Base-by-base conservation (phyloP, 108 stramenopile genomes). In the Aurantiochytrium sp. region DNA sequence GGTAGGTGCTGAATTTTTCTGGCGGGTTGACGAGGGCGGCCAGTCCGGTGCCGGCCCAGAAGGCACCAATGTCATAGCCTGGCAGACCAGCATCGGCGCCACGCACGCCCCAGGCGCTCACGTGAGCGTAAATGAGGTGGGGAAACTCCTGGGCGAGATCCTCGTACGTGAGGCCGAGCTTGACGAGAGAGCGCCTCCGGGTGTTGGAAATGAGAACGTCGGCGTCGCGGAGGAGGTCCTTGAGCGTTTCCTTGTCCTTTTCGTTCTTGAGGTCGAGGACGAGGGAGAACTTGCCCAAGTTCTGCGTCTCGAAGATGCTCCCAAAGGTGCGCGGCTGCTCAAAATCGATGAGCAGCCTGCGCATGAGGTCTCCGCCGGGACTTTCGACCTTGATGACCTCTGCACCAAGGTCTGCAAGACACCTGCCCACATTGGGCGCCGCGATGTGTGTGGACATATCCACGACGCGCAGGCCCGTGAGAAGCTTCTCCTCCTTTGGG, bases 51-150 rank as follows among this genome's bases (percentile, higher is more conserved):
- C 49, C 76, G 28, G 76, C 51, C 76, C 76, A 83, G 76, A 83
- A 83, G 25, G 76, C 49, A 2, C 76, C 76, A 53, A 53, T 53
- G 28, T 83, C 76, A 23, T 83, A 83, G n/a, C 76, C 76, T 12
- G 76, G 76, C 0, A 83, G 76, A 55, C 51, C 76, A 6, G 49
- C 12, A 53, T 83, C 76, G 6, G 44, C 49, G 51, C 76, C 76
- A 6, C 51, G 45, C 12, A 53, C 76, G 45, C 76, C 76, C 76
- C 76, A 83, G 19, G 76, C 76, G 25, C 49, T 83, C 19, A 83
- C 76, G 51, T 83, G 76, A 12, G 76, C 76, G 76, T 83, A 83
- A 23, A 83, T 83, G 23, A 83, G 76, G 76, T 83, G 76, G n/a
- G 76, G 76, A 83, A 83, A 83, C 0, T 83, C 76, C 4, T 53